A percentile compares a stretch with the other conserved stretches of the same genome.
Conservation (phyloP, 176 grass and related monocot species). For the Phoenix dactylifera region DNA sequence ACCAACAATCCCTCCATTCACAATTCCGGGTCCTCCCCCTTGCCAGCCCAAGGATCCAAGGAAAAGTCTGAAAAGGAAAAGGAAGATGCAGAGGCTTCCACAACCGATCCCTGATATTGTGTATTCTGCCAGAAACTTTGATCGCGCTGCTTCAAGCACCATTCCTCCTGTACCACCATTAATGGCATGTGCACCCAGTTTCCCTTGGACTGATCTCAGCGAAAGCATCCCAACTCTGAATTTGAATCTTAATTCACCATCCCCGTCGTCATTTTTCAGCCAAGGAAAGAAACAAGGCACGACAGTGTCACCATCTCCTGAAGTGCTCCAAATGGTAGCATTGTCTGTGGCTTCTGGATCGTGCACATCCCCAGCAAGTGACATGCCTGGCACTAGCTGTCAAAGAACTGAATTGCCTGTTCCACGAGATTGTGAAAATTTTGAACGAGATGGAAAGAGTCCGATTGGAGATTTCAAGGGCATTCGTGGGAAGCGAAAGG, state of each 20-base stretch:
- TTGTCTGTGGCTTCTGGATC: conserved; percentile 10
- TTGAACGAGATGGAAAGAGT: conserved; percentile 8
- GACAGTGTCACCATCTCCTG: conserved; percentile 16
- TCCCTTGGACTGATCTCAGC: conserved; percentile 7
- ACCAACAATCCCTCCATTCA: conserved; percentile 62
- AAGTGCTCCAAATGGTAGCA: conserved; percentile 15
- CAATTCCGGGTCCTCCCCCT: conserved; percentile 44
- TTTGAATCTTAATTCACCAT: conserved; percentile 40
- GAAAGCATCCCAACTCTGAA: conserved; percentile 22
- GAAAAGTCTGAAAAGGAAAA: conserved; percentile 57
- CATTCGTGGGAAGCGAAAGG: background rate
- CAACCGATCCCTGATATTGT: conserved; percentile 20
- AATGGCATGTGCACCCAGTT: conserved; percentile 12
- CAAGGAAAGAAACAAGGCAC: conserved; percentile 12
- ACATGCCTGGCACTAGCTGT: conserved; percentile 26
- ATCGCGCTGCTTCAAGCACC: conserved; percentile 8
- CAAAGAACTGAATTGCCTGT: conserved; percentile 4
- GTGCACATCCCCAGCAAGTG: conserved; percentile 4
- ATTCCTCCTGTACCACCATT: conserved; percentile 14
- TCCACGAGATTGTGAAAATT: conserved; percentile 6
- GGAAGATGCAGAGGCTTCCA: conserved; percentile 24
- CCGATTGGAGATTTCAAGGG: background rate
- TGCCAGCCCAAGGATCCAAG: conserved; percentile 68
- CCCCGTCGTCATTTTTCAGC: conserved; percentile 28
- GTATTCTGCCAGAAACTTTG: conserved; percentile 16